A percentile compares a stretch with the other conserved stretches of the same genome.
These are phyloP conservation scores for Gaeumannomyces sp. DNA, from an alignment of 2,329 filamentous ascomycete genomes.

Conservation along the genomic window DNA sequence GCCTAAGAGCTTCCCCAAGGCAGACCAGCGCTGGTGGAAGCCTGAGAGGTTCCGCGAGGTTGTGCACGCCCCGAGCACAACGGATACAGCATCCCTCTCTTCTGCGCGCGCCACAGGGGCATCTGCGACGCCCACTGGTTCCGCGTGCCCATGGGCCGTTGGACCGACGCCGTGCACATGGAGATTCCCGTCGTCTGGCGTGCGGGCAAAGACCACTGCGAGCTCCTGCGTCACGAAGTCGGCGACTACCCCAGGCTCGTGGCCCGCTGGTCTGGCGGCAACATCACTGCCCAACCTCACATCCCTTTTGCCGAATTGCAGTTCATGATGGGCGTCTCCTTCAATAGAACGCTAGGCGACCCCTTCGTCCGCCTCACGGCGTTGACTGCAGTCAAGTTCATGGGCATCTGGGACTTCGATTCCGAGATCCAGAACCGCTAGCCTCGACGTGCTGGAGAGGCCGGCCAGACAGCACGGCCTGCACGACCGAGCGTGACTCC, in stretches of 20 bases:
- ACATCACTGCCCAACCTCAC: not conserved
- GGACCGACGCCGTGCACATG: constrained; percentile 3
- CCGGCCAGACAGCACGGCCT: not conserved
- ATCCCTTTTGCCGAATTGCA: constrained; percentile 1
- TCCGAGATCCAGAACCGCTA: not conserved
- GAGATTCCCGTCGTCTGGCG: constrained; percentile 1
- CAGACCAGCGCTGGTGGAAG: constrained; percentile 3
- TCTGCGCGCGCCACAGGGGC: constrained; percentile 2
- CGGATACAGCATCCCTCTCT: not conserved
- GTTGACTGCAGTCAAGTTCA: constrained; percentile 7
- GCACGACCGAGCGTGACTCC: not conserved
- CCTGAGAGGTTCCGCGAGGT: not conserved
- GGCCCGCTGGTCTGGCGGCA: constrained; percentile 5
- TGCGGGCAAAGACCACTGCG: constrained; percentile 5
- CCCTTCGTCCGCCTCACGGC: constrained; percentile 4
- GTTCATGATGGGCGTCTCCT: not conserved
- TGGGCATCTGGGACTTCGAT: constrained; percentile 7
- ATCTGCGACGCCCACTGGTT: constrained; percentile 8
- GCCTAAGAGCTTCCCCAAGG: constrained; percentile 2
- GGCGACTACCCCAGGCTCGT: not conserved
- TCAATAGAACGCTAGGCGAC: not conserved
- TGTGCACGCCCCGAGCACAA: not conserved
- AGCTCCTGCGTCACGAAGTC: not conserved
- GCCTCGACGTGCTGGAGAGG: not conserved
- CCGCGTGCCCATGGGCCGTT: constrained; percentile 2